Evolutionary conservation across 2,329 filamentous ascomycete species (phyloP).

Genomic region (Thermothelomyces thermophilus): DNA sequence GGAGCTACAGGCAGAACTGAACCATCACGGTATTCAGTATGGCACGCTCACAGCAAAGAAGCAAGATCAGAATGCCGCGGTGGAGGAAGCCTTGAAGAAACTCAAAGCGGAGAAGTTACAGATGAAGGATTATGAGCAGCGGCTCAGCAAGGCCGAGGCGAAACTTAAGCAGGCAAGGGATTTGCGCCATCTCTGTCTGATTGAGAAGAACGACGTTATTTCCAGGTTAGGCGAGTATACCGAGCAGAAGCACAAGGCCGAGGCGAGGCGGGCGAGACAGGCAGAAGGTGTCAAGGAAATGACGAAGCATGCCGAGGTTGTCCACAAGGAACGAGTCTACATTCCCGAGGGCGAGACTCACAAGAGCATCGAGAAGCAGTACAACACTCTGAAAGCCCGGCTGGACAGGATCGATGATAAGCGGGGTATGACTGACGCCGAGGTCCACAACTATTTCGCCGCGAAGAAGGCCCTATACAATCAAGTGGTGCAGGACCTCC

Average conservation of each 20-base stretch:
- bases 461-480: conserved; percentile 35
- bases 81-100: conserved; percentile 35
- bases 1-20: conserved; percentile 39
- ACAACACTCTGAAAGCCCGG: conserved; percentile 49
- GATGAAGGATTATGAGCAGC: conserved; percentile 36
- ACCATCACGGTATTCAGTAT: conserved; percentile 49
- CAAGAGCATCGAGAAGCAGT: conserved; percentile 48
- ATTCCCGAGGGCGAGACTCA: conserved; percentile 60
- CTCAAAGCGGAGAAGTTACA: conserved; percentile 30
- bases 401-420: conserved; percentile 50
- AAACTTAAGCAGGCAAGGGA: conserved; percentile 45
- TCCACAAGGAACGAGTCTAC: conserved; percentile 50
- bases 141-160: conserved; percentile 48
- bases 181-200: conserved; percentile 47
- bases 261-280: conserved; percentile 43
- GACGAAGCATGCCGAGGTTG: conserved; percentile 45
- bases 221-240: conserved; percentile 4
- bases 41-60: conserved; percentile 46
- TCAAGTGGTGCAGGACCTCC: conserved; percentile 38
- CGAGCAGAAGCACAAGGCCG: conserved; percentile 37
- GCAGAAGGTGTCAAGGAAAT: conserved; percentile 46
- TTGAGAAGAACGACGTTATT: conserved; percentile 34
- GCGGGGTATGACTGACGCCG: conserved; percentile 57
- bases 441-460: conserved; percentile 50
- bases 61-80: conserved; percentile 39